A percentile compares a stretch with the other conserved stretches of the same genome.
phyloP scores from a whole-genome alignment of 805 yeast species.

The Cyberlindnera saturnus region DNA sequence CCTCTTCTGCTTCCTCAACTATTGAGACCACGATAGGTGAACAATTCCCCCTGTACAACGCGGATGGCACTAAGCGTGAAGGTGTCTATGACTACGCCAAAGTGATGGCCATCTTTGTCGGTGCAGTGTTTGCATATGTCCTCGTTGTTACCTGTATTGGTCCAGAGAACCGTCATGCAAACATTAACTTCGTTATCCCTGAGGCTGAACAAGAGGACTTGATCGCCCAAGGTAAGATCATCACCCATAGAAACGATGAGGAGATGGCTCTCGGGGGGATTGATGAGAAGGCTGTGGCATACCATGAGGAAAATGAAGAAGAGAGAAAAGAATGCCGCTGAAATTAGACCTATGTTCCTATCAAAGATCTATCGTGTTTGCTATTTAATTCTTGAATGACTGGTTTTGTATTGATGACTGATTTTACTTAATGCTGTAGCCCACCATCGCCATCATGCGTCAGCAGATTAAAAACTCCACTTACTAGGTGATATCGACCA shows the following conservation, averaged over 20 bases:
- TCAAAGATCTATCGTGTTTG: background rate
- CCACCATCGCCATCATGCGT: too few relatives aligned
- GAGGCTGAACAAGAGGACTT: slow-evolving; percentile 20
- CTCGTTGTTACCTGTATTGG: slow-evolving; percentile 48
- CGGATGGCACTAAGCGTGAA: slow-evolving; percentile 14
- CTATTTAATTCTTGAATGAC: too few relatives aligned
- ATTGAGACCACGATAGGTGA: slow-evolving; percentile 61
- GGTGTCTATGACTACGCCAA: slow-evolving; percentile 45
- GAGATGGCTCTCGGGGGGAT: slow-evolving; percentile 5
- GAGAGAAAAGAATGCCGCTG: background rate
- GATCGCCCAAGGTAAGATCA: slow-evolving; percentile 20
- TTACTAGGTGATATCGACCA: too few relatives aligned
- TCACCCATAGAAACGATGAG: slow-evolving; percentile 15
- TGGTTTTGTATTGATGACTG: too few relatives aligned
- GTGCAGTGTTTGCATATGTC: slow-evolving; percentile 52
- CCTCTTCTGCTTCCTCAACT: slow-evolving; percentile 63
- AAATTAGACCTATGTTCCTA: background rate
- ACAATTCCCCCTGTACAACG: slow-evolving; percentile 37
- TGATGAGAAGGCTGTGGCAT: slow-evolving; percentile 9
- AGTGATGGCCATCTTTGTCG: slow-evolving; percentile 64
- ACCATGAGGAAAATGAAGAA: slow-evolving; percentile 2
- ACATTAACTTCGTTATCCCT: slow-evolving; percentile 19
- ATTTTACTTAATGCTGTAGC: too few relatives aligned
- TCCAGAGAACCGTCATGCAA: slow-evolving; percentile 46
- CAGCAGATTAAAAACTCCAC: too few relatives aligned